Percentiles rank a stretch among this genome's conserved stretches.
Evolutionary conservation across 371 early-diverging fungal species (phyloP).

Genomic region (Syncephalis plumigaleata): DNA sequence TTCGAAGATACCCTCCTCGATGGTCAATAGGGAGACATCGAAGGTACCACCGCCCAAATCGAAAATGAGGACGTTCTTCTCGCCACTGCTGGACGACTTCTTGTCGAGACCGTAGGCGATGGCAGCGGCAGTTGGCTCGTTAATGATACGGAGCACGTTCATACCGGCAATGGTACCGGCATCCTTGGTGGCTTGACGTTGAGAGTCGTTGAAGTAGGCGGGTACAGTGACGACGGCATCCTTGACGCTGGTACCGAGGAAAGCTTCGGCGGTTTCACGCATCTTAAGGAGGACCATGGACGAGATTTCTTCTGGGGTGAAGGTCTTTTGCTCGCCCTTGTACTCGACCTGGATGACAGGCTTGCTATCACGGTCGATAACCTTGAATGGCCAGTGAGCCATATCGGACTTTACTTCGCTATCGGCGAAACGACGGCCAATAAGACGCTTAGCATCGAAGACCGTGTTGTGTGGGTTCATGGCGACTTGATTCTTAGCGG

Average conservation of each 20-base stretch:
- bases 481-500: constrained; percentile 66
- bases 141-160: constrained; percentile 65
- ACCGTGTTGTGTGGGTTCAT: constrained; percentile 76
- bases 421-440: constrained; percentile 75
- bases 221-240: constrained; percentile 96
- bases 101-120: constrained; percentile 81
- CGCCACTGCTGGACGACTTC: constrained; percentile 27
- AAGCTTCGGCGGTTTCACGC: constrained; percentile 94
- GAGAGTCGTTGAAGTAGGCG: constrained; percentile 82
- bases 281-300: constrained; percentile 89
- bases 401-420: constrained; percentile 71
- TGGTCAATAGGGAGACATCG: constrained; percentile 80
- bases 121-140: constrained; percentile 93
- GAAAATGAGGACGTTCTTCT: constrained; percentile 66
- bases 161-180: constrained; percentile 66
- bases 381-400: constrained; percentile 83
- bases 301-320: constrained; percentile 92
- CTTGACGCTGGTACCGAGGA: constrained; percentile 77
- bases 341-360: constrained; percentile 66
- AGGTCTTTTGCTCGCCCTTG: constrained; percentile 78
- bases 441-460: constrained; percentile 90
- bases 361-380: constrained; percentile 61
- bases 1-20: constrained; percentile 76
- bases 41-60: constrained; percentile 96
- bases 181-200: constrained; percentile 70